Evolutionary conservation across 768 basidiomycete species (phyloP), one percentile per base, ranked within the genome.

Genomic region (Podaxis sp.): DNA sequence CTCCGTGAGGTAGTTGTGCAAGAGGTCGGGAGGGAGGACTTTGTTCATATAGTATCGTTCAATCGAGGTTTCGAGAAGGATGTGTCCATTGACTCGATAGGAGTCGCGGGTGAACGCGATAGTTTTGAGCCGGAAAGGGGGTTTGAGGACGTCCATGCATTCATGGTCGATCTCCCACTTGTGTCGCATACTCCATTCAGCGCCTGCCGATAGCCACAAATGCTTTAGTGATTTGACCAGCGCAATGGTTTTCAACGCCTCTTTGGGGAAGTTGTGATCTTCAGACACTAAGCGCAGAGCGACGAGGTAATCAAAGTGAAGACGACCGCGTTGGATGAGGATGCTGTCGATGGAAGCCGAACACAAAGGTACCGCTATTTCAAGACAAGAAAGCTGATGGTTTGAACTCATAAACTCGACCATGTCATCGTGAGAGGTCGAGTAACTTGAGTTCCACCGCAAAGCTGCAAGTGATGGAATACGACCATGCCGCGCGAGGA

Each of bases 81-180:
- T 67, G 56, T 74, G 75, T 7, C 63, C 64, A 20, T 68, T 57
- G 38, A 66, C 66, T 10, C 24, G 30, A 53, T 76, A 74, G 3
- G 74, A 72, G 58, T 76, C 74, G 15, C 71, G 65, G 10, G 73
- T 72, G 56, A 74, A 74, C 12, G 69, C 70, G 13, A 76, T 57
- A 1, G 56, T 67, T 59, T 69, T 62, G 13, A 76, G 70, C 7
- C 56, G 38, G 2, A 26, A 38, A n/a, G 74, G 72, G 5, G 71
- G 66, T 24, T 57, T 58, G 50, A 76, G 68, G 1, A 52, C 33
- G 4, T 65, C 63, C 15, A 67, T 48, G 26, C 56, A 30, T 3
- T 66, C 60, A 56, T 73, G 73, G 33, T 72, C 61, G 48, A 74
- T 57, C 49, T 62, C 58, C 74, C 74, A 76, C 20, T 66, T 68